These are phyloP conservation scores for Mariannaea elegans DNA, from an alignment of 2,329 filamentous ascomycete genomes.

Conservation along the genomic window DNA sequence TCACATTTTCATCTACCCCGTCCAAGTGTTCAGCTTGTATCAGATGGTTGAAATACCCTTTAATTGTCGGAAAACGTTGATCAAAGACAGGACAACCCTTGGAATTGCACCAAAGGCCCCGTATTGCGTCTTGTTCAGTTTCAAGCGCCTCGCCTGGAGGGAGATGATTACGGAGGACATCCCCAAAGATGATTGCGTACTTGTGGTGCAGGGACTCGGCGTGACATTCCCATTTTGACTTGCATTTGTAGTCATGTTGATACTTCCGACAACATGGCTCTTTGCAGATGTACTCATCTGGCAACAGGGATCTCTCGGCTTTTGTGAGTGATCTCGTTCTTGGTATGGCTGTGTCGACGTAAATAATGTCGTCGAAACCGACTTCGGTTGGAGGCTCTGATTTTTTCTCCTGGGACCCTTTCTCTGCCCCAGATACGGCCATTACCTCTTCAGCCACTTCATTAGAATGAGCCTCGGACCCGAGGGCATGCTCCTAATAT, in stretches of 20 bases:
- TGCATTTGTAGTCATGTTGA: conserved; percentile 25
- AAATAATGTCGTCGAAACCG: neutral
- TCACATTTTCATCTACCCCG: neutral
- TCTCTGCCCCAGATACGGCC: neutral
- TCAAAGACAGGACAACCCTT: conserved; percentile 21
- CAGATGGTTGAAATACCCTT: conserved; percentile 23
- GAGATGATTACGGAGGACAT: neutral
- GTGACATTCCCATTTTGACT: conserved; percentile 31
- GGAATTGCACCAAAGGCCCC: conserved; percentile 26
- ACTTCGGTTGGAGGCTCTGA: neutral
- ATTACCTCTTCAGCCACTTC: neutral
- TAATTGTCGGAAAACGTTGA: conserved; percentile 9
- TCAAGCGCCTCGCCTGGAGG: neutral
- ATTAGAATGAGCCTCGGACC: conserved; percentile 12
- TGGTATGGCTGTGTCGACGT: neutral
- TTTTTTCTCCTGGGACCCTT: neutral
- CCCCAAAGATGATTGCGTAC: conserved; percentile 18
- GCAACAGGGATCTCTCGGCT: neutral
- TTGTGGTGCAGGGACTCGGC: conserved; percentile 15
- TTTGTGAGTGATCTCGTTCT: neutral
- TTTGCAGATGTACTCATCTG: conserved; percentile 9
- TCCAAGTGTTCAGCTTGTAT: conserved; percentile 10
- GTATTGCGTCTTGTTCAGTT: conserved; percentile 31
- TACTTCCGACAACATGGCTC: conserved; percentile 31
- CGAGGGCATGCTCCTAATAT: conserved; percentile 17